Conservation (phyloP, 2,329 filamentous ascomycete genomes). For the Ascochyta clinopodiicola region DNA sequence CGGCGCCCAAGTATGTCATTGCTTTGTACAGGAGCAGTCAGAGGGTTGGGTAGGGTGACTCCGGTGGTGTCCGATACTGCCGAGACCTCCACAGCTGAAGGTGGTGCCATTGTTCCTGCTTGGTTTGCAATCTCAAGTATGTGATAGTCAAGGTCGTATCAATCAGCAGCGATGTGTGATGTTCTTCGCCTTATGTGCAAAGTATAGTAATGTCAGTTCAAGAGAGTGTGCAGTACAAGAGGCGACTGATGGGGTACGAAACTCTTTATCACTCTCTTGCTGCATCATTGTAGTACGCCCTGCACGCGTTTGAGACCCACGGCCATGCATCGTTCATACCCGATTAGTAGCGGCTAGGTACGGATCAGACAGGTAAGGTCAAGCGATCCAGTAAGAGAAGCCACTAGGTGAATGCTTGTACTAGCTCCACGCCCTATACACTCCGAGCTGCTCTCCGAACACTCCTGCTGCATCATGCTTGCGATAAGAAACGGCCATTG, state of each 20-base stretch:
- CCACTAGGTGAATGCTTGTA: conserved; percentile 15
- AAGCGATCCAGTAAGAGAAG: conserved; percentile 25
- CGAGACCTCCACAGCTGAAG: conserved; percentile 50
- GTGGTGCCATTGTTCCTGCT: conserved; percentile 38
- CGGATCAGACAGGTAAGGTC: conserved; percentile 35
- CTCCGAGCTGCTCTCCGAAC: conserved; percentile 14
- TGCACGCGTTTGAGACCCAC: conserved; percentile 27
- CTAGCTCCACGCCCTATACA: conserved; percentile 24
- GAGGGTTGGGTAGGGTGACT: conserved; percentile 55
- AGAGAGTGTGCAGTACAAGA: not conserved
- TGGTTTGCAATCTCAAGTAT: not conserved
- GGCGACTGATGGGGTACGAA: conserved; percentile 1
- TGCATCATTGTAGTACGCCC: conserved; percentile 25
- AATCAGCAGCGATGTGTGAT: not conserved
- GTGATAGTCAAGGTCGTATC: not conserved
- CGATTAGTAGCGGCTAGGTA: conserved; percentile 40
- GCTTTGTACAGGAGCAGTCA: conserved; percentile 61
- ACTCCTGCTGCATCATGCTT: not conserved
- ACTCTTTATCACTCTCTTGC: conserved; percentile 15
- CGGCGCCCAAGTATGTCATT: conserved; percentile 72
- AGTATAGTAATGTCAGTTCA: not conserved
- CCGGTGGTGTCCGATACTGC: conserved; percentile 57
- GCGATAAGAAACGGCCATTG: conserved; percentile 1
- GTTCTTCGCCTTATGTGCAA: not conserved
- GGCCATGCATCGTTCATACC: conserved; percentile 27